phyloP scores from a whole-genome alignment of 2,329 filamentous ascomycete genomes.

The Verticillium alfalfae region DNA sequence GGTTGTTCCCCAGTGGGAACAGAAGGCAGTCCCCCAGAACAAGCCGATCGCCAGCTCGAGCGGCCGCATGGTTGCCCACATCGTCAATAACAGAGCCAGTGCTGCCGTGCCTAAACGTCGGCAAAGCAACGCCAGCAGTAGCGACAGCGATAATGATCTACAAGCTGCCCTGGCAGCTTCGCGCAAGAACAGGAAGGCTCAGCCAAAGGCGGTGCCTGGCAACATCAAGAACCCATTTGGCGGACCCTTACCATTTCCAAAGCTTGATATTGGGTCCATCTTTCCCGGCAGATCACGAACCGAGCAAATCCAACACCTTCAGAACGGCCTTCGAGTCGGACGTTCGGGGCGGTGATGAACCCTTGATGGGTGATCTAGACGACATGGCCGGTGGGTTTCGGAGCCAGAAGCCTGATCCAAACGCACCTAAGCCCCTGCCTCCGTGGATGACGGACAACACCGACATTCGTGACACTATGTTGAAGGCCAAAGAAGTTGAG shows the following conservation, averaged over 20 bases:
- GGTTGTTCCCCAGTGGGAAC: conserved; percentile 45
- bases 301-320: neutral
- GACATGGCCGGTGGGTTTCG: conserved; percentile 63
- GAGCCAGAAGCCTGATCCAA: conserved; percentile 42
- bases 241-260: conserved; percentile 87
- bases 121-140: conserved; percentile 44
- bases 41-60: conserved; percentile 46
- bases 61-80: conserved; percentile 62
- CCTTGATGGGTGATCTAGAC: conserved; percentile 24
- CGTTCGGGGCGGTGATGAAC: neutral
- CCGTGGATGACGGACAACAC: conserved; percentile 66
- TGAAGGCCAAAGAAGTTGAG: conserved; percentile 51
- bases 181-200: conserved; percentile 50
- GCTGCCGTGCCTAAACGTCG: conserved; percentile 47
- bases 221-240: conserved; percentile 61
- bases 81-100: conserved; percentile 69
- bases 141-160: conserved; percentile 77
- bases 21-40: conserved; percentile 43
- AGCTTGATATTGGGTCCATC: conserved; percentile 62
- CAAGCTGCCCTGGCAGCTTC: conserved; percentile 70
- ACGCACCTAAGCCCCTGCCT: conserved; percentile 56
- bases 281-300: conserved; percentile 37
- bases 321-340: neutral
- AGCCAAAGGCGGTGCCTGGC: conserved; percentile 30
- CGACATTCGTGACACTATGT: conserved; percentile 61